phyloP scores from a whole-genome alignment of 2,329 filamentous ascomycete species.

The Aspergillus viridinutans region DNA sequence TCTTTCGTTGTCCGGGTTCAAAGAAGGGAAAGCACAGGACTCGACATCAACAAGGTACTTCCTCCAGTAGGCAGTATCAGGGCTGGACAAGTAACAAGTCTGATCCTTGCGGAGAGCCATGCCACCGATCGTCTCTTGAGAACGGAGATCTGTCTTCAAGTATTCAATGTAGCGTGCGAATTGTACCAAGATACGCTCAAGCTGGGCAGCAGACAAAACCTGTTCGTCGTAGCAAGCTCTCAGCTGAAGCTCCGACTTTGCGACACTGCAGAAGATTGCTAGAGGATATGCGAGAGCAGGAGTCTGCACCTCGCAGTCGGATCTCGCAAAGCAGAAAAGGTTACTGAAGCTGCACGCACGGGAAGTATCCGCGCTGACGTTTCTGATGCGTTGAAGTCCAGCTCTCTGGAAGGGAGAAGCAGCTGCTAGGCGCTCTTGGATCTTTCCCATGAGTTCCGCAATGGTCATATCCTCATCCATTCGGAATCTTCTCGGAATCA shows the following conservation, averaged over 20 bases:
- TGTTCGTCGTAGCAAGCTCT: conserved; percentile 6
- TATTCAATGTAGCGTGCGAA: conserved; percentile 6
- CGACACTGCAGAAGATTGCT: conserved; percentile 5
- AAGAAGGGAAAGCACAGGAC: conserved; percentile 44
- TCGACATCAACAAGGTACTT: conserved; percentile 42
- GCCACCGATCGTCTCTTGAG: conserved; percentile 11
- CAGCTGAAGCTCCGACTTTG: conserved; percentile 1
- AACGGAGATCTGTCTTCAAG: conserved; percentile 4
- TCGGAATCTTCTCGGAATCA: conserved; percentile 38
- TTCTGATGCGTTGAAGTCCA: conserved; percentile 46
- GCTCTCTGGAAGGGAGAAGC: conserved; percentile 57
- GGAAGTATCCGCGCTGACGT: conserved; percentile 44
- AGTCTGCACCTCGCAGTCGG: conserved; percentile 1
- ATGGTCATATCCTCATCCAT: conserved; percentile 30
- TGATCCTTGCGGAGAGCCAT: conserved; percentile 21
- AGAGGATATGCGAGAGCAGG: conserved; percentile 6
- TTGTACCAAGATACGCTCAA: conserved; percentile 6
- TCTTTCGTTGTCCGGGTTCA: conserved; percentile 12
- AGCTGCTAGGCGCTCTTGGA: conserved; percentile 53
- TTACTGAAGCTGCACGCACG: conserved; percentile 41
- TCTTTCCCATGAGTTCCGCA: conserved; percentile 47
- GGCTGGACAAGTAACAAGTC: conserved; percentile 19
- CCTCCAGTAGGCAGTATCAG: conserved; percentile 44
- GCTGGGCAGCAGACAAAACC: conserved; percentile 4
- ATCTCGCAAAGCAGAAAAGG: conserved; percentile 30